Evolutionary conservation across 73 alveolate genomes (phyloP).

Genomic region (Loxodes magnus): DNA sequence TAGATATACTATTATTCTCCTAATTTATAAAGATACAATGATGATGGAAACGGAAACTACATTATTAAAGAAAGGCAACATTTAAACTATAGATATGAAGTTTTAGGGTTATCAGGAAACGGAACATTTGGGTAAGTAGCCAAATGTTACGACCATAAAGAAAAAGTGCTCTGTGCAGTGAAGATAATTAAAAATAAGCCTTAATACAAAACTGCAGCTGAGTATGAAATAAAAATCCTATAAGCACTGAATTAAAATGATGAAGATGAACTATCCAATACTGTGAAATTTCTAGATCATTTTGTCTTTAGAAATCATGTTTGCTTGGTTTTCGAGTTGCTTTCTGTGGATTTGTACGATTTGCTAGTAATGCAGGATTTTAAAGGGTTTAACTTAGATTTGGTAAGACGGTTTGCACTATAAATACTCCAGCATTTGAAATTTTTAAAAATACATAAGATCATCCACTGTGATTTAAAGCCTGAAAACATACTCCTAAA

Average conservation of each 20-base stretch:
- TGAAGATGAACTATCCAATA: not conserved
- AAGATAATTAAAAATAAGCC: not conserved
- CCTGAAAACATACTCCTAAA: conserved; percentile 19
- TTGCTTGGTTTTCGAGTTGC: not conserved
- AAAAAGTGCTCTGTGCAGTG: not conserved
- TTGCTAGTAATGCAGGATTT: not conserved
- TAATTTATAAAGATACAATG: too few species aligned
- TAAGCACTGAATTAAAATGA: not conserved
- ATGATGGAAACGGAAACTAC: conserved; percentile 85
- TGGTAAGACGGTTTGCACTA: not conserved
- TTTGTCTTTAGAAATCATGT: conserved; percentile 2
- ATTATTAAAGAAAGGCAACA: conserved; percentile 61
- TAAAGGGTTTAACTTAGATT: not conserved
- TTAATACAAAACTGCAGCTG: not conserved
- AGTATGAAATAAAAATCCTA: not conserved
- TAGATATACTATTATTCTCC: too few species aligned
- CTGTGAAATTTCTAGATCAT: not conserved
- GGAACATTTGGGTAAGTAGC: conserved; percentile 95
- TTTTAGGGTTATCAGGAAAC: conserved; percentile 66
- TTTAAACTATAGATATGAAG: conserved; percentile 81
- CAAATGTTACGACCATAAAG: conserved; percentile 73
- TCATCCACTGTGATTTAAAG: conserved; percentile 23
- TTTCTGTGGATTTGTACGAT: not conserved
- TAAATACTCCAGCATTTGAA: not conserved
- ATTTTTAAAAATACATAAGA: not conserved